Evolutionary conservation across 345 rosid genomes (phyloP), one percentile per base, ranked within the genome.

Genomic region (Chamaenerion angustifolium): DNA sequence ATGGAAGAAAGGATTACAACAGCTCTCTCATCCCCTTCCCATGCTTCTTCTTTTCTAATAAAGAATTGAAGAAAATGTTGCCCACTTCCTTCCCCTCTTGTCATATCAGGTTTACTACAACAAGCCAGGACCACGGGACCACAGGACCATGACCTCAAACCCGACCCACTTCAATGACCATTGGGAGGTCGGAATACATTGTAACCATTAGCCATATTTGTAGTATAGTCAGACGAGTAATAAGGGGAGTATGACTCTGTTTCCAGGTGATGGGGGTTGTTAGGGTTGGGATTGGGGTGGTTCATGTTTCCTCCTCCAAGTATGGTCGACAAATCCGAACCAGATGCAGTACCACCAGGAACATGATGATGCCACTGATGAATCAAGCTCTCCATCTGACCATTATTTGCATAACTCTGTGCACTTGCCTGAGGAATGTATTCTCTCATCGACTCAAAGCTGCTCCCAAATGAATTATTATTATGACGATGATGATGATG

Each of bases 121-220:
- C 51, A 48, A 15, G 8, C 35, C 64, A 63, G 51, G 67, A 74
- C 52, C 54, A 37, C 42, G 6, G 51, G 67, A 74, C 52, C 54
- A 37, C 42, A 6, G 37, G 55, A 63, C 55, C 48, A 56, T 42
- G 7, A 0, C 18, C 37, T 51, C 16, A 35, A 17, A 51, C 55
- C 18, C 51, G 15, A 27, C 25, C 25, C 25, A 21, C 12, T 48
- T 80, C 78, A 89, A 54, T 72, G 86, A 27, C 95, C 83, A 35
- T 74, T 81, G n/a, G 90, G 80, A 50, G 95, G 90, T 64, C 81
- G 71, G 71, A 64, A 83, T 50, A 70, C 76, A 6, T 77, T 55
- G 55, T 77, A 79, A 21, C 92, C 73, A 58, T 76, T 60, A 18
- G 97, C 68, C 69, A 73, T 45, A 65, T 77, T 80, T 23, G 83